phyloP scores from a whole-genome alignment of 805 yeast genomes.

The Kazachstania bromeliacearum region DNA sequence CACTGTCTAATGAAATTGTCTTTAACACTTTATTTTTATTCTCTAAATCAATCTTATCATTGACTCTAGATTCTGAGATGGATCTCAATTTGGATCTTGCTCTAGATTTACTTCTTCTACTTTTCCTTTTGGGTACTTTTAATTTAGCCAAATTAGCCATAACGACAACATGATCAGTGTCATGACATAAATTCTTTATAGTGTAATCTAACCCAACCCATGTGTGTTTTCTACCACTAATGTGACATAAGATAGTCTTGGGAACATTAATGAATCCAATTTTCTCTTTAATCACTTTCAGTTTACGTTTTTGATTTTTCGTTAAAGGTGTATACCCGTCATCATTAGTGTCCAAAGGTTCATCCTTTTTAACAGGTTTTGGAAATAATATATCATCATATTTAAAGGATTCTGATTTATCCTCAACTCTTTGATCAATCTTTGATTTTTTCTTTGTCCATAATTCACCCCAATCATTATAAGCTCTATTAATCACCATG shows the following conservation, averaged over 20 bases:
- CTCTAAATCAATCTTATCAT: background rate
- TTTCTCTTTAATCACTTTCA: conserved; percentile 13
- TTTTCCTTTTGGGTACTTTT: background rate
- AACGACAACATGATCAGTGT: conserved; percentile 61
- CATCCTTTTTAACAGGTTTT: background rate
- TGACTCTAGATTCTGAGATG: background rate
- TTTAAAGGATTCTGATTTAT: conserved; percentile 13
- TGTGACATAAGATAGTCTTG: conserved; percentile 51
- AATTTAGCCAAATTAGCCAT: conserved; percentile 35
- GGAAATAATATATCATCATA: conserved; percentile 17
- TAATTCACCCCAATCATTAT: conserved; percentile 13
- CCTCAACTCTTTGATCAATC: conserved; percentile 13
- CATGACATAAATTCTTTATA: conserved; percentile 41
- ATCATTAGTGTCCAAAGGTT: conserved; percentile 4
- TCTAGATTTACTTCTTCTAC: conserved; percentile 8
- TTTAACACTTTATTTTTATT: background rate
- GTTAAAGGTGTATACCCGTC: conserved; percentile 20
- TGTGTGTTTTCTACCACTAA: conserved; percentile 64
- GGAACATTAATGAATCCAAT: conserved; percentile 22
- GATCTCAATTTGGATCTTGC: conserved; percentile 7
- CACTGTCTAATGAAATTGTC: background rate
- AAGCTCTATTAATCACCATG: conserved; percentile 21
- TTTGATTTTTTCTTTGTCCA: conserved; percentile 16
- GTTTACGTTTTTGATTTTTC: conserved; percentile 18
- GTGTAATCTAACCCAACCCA: conserved; percentile 79